phyloP scores from a whole-genome alignment of 2,329 filamentous ascomycete genomes.

The Trichoderma sp. region DNA sequence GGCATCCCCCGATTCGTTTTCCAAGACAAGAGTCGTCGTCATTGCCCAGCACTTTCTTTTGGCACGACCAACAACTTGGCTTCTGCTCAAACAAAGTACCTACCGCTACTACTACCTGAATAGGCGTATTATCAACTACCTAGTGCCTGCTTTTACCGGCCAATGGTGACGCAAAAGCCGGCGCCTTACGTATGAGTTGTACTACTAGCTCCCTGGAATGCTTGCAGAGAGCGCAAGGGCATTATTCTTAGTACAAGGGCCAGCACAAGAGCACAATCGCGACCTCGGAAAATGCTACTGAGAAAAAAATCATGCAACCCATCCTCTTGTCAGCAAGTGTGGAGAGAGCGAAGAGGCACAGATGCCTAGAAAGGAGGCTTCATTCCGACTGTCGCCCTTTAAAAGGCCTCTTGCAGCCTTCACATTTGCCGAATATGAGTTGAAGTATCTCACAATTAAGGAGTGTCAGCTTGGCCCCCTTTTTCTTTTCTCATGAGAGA shows the following conservation, averaged over 20 bases:
- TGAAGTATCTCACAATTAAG: background rate
- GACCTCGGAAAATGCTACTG: background rate
- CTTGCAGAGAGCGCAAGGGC: constrained; percentile 10
- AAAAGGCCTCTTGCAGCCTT: background rate
- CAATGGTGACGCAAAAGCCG: constrained; percentile 2
- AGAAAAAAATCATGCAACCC: background rate
- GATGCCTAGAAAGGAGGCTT: background rate
- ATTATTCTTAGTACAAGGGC: background rate
- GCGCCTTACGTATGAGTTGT: background rate
- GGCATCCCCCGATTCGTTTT: background rate
- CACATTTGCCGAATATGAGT: background rate
- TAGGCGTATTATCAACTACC: background rate
- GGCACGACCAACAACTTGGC: background rate
- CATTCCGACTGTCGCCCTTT: background rate
- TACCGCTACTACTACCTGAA: background rate
- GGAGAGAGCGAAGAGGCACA: constrained; percentile 10
- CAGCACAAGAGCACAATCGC: constrained; percentile 12
- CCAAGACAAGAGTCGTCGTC: constrained; percentile 6
- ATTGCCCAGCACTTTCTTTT: constrained; percentile 10
- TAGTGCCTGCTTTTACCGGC: background rate
- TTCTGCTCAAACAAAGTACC: background rate
- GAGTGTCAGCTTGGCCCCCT: background rate
- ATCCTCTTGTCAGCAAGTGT: constrained; percentile 12
- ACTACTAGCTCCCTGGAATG: constrained; percentile 15
- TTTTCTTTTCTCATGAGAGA: background rate